Percentiles rank a stretch among this genome's conserved stretches.
Evolutionary conservation across 2,329 filamentous ascomycete genomes (phyloP).

Genomic region (Penicillium sp.): DNA sequence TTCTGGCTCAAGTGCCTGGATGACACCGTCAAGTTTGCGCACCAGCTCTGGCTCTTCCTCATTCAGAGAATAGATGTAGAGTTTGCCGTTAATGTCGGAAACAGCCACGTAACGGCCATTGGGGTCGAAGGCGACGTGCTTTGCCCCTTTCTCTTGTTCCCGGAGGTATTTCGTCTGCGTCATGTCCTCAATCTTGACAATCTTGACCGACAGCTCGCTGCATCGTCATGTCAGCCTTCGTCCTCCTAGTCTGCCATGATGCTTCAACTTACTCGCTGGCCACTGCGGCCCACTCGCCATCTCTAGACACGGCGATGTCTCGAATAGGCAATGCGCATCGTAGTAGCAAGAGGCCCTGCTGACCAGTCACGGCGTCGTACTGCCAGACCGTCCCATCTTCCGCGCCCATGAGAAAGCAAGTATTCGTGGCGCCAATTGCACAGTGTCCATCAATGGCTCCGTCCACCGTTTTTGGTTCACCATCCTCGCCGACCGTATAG

Average conservation of each 20-base stretch:
- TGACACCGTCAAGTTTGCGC: conserved; percentile 80
- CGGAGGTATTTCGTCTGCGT: conserved; percentile 72
- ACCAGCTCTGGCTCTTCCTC: conserved; percentile 77
- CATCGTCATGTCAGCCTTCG: neutral
- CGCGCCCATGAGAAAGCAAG: conserved; percentile 82
- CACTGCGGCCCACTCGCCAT: conserved; percentile 85
- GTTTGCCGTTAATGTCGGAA: conserved; percentile 81
- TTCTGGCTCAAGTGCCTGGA: conserved; percentile 73
- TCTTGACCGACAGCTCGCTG: conserved; percentile 80
- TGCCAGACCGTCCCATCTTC: conserved; percentile 96
- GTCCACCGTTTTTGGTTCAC: conserved; percentile 88
- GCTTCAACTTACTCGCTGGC: conserved; percentile 71
- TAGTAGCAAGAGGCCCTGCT: conserved; percentile 76
- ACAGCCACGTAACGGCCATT: conserved; percentile 72
- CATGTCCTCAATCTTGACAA: conserved; percentile 80
- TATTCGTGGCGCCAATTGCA: conserved; percentile 71
- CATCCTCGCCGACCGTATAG: conserved; percentile 86
- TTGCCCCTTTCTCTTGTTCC: conserved; percentile 82
- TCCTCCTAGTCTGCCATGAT: neutral
- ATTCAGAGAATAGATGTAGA: conserved; percentile 85
- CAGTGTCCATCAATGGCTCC: conserved; percentile 85
- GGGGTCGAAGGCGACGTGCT: conserved; percentile 85
- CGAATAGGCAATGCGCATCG: conserved; percentile 82
- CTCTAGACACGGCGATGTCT: conserved; percentile 77
- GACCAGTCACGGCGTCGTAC: conserved; percentile 70